Evolutionary conservation across 2,329 filamentous ascomycete species (phyloP).

Genomic region (Emmonsia crescens): DNA sequence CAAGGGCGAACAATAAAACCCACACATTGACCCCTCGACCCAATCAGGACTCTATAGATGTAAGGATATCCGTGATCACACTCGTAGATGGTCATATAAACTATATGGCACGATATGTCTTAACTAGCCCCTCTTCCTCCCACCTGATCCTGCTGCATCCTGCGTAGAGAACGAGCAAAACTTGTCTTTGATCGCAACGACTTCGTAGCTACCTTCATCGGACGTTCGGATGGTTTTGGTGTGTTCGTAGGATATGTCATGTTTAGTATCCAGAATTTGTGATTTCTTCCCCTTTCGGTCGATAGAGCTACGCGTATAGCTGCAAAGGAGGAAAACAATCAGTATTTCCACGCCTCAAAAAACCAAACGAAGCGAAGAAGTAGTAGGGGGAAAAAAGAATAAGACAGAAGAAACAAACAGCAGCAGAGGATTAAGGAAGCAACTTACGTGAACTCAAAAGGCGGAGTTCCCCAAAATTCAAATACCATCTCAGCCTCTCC

Average conservation of each 20-base stretch:
- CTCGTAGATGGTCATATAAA: background rate
- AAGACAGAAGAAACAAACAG: background rate
- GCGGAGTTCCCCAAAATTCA: slow-evolving; percentile 88
- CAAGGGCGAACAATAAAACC: background rate
- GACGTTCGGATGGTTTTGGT: slow-evolving; percentile 72
- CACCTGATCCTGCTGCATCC: slow-evolving; percentile 37
- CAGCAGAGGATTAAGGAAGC: background rate
- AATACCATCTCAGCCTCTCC: slow-evolving; percentile 88
- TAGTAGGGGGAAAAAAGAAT: background rate
- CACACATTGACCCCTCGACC: background rate
- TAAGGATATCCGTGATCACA: background rate
- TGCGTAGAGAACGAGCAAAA: slow-evolving; percentile 81
- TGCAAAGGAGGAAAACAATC: slow-evolving; percentile 15
- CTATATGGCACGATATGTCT: background rate
- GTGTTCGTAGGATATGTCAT: slow-evolving; percentile 73
- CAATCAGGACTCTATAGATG: background rate
- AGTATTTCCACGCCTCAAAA: background rate
- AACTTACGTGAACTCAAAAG: slow-evolving; percentile 80
- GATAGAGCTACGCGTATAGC: slow-evolving; percentile 81
- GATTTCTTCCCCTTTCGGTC: slow-evolving; percentile 65
- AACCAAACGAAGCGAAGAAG: background rate
- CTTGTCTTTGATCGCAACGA: slow-evolving; percentile 88
- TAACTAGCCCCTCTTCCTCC: slow-evolving; percentile 4
- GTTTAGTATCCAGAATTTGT: slow-evolving; percentile 77
- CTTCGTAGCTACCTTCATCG: slow-evolving; percentile 94